These are phyloP conservation scores for Saitoella complicata DNA, from an alignment of 805 yeast genomes.

Conservation along the genomic window DNA sequence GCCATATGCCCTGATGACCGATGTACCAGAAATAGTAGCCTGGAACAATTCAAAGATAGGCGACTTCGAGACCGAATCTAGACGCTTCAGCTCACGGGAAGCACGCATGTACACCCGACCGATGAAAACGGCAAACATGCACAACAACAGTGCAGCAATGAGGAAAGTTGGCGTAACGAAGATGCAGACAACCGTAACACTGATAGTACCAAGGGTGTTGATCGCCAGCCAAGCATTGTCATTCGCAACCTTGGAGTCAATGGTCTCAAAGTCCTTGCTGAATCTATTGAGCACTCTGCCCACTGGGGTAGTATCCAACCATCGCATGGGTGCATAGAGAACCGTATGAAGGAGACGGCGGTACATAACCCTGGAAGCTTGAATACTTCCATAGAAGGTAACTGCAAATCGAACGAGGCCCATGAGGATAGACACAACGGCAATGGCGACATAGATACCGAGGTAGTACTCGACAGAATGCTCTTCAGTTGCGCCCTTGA, in stretches of 20 bases:
- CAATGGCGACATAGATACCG: constrained; percentile 74
- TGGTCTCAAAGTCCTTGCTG: constrained; percentile 83
- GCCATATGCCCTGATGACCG: constrained; percentile 58
- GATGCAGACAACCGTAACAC: constrained; percentile 57
- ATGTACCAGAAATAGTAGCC: constrained; percentile 62
- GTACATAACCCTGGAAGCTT: constrained; percentile 67
- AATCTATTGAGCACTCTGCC: constrained; percentile 87
- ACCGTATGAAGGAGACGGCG: constrained; percentile 33
- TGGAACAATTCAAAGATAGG: constrained; percentile 73
- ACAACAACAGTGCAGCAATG: constrained; percentile 51
- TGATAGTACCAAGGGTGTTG: constrained; percentile 39
- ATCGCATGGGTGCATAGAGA: constrained; percentile 28
- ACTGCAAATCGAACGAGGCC: constrained; percentile 62
- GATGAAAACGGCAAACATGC: constrained; percentile 45
- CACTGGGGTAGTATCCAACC: constrained; percentile 58
- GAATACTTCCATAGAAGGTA: constrained; percentile 52
- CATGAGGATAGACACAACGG: constrained; percentile 68
- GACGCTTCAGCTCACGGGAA: constrained; percentile 62
- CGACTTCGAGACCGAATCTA: constrained; percentile 48
- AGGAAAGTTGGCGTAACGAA: constrained; percentile 57
- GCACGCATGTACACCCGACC: constrained; percentile 57
- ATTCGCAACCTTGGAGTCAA: constrained; percentile 84
- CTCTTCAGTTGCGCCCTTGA: constrained; percentile 38
- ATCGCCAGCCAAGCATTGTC: constrained; percentile 58
- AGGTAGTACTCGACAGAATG: constrained; percentile 73